A percentile compares a stretch with the other conserved stretches of the same genome.
phyloP scores from a whole-genome alignment of 129 eudicot genomes.

The Chrysanthemum lavandulifolium region DNA sequence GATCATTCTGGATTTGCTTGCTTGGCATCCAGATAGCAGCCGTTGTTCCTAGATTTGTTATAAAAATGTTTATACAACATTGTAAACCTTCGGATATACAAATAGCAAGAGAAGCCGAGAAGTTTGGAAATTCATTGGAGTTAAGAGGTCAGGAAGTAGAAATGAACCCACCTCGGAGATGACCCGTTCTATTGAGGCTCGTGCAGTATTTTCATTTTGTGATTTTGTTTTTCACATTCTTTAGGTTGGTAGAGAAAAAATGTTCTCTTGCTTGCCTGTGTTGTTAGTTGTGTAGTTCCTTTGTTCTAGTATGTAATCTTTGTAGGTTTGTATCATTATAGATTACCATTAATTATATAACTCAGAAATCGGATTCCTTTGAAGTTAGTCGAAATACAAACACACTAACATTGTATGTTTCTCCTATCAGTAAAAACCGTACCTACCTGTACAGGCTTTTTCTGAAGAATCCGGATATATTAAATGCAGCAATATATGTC shows the following conservation, averaged over 20 bases:
- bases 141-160: conserved; percentile 52
- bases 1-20: conserved; percentile 71
- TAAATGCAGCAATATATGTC: background rate
- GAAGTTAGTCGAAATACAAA: conserved; percentile 23
- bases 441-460: background rate
- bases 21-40: conserved; percentile 58
- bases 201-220: conserved; percentile 18
- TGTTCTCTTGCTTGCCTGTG: conserved; percentile 29
- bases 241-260: conserved; percentile 40
- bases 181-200: conserved; percentile 14
- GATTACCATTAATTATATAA: conserved; percentile 32
- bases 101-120: conserved; percentile 90
- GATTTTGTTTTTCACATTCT: conserved; percentile 31
- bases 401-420: conserved; percentile 20
- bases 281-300: conserved; percentile 28
- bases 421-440: conserved; percentile 10
- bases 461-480: background rate
- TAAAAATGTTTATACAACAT: conserved; percentile 51
- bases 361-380: conserved; percentile 16
- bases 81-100: conserved; percentile 74
- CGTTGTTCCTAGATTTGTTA: conserved; percentile 71
- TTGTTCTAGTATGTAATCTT: conserved; percentile 21
- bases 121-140: conserved; percentile 49
- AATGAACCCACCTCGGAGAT: conserved; percentile 57
- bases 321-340: conserved; percentile 35